Conservation (phyloP, 345 rosid genomes). For the Kandelia obovata region DNA sequence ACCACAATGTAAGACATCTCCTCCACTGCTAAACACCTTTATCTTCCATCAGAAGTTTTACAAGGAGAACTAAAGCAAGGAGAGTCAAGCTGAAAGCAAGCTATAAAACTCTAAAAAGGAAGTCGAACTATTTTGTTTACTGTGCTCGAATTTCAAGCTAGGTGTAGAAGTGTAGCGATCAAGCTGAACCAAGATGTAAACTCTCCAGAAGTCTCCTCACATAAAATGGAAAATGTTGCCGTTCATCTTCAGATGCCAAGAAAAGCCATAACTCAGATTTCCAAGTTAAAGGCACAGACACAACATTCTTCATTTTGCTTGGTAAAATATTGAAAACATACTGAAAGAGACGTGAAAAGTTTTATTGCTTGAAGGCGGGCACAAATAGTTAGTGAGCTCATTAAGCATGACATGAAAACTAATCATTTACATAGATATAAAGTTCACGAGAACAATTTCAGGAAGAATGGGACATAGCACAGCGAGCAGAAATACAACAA, state of each 20-base stretch:
- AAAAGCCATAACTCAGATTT: slow-evolving; percentile 46
- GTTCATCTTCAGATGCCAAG: slow-evolving; percentile 30
- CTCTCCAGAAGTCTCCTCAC: slow-evolving; percentile 38
- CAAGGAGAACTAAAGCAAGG: too few species aligned
- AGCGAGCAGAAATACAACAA: slow-evolving; percentile 62
- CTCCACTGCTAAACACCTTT: too few species aligned
- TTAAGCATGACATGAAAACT: neutral
- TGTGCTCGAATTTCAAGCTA: slow-evolving; percentile 37
- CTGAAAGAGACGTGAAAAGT: neutral
- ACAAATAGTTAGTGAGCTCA: neutral
- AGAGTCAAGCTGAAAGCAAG: neutral
- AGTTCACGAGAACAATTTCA: slow-evolving; percentile 18
- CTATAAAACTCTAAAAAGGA: neutral
- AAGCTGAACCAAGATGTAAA: slow-evolving; percentile 32
- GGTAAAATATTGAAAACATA: too few species aligned
- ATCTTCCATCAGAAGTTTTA: too few species aligned
- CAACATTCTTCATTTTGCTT: neutral
- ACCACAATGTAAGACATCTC: too few species aligned
- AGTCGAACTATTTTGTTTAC: neutral
- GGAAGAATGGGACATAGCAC: slow-evolving; percentile 97
- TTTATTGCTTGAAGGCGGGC: too few species aligned
- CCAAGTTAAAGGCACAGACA: slow-evolving; percentile 51
- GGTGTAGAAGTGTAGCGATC: slow-evolving; percentile 24
- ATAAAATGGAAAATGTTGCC: slow-evolving; percentile 34
- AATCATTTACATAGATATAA: neutral